Evolutionary conservation across 495 filamentous ascomycete species (phyloP).

Genomic region (Tuber umbilicatum): DNA sequence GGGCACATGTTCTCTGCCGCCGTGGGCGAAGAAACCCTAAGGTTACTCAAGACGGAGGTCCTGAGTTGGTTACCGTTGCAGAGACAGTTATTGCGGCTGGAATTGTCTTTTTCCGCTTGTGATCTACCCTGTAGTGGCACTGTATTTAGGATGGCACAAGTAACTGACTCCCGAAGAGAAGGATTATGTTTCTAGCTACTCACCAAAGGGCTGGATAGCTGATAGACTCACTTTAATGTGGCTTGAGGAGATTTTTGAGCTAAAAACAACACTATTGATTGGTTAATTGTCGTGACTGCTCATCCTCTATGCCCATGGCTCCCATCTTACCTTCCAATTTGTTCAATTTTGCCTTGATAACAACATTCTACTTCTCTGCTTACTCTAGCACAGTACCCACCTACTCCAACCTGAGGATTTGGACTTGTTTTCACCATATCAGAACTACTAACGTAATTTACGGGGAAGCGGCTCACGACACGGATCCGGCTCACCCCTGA

Average conservation of each 20-base stretch:
- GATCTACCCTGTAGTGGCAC: constrained; percentile 7
- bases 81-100: too few relatives aligned
- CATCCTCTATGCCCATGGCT: constrained; percentile 12
- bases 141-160: constrained; percentile 11
- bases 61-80: too few relatives aligned
- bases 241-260: constrained; percentile 21
- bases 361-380: constrained; percentile 16
- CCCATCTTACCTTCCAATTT: constrained; percentile 7
- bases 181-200: constrained; percentile 8
- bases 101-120: not conserved
- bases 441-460: constrained; percentile 16
- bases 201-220: constrained; percentile 10
- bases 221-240: constrained; percentile 1
- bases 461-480: too few relatives aligned
- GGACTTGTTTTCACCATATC: constrained; percentile 10
- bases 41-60: too few relatives aligned
- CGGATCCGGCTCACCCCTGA: too few relatives aligned
- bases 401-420: constrained; percentile 9
- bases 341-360: constrained; percentile 10
- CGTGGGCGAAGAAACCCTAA: too few relatives aligned
- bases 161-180: not conserved
- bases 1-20: too few relatives aligned
- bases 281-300: constrained; percentile 2
- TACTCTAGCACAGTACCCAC: constrained; percentile 10
- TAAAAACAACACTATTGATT: constrained; percentile 2